These are phyloP conservation scores for Phytopythium montanum DNA, from an alignment of 352 stramenopile genomes.

Conservation along the genomic window DNA sequence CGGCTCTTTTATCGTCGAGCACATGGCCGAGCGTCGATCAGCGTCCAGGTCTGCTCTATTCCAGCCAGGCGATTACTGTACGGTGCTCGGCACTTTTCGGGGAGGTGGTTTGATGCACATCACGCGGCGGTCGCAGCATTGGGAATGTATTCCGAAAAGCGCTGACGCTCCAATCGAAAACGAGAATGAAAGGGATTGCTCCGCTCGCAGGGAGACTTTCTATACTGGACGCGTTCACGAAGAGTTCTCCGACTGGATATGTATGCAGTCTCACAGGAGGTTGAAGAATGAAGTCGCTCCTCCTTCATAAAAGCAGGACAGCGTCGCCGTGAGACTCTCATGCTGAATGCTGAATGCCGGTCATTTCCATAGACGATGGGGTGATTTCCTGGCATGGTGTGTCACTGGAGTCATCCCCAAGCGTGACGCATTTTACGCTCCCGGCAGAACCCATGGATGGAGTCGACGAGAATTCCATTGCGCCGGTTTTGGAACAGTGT, in stretches of 20 bases:
- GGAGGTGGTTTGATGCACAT: background rate
- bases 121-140: background rate
- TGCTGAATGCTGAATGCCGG: too few species aligned
- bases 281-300: slow-evolving; percentile 6
- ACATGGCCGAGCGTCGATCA: too few species aligned
- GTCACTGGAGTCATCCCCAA: too few species aligned
- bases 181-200: background rate
- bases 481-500: background rate
- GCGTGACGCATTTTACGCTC: background rate
- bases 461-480: background rate
- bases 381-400: too few species aligned
- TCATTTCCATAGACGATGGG: background rate
- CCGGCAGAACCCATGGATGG: background rate
- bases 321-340: too few species aligned
- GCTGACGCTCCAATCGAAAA: background rate
- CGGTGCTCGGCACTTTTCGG: background rate
- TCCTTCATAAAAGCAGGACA: background rate
- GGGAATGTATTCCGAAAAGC: too few species aligned
- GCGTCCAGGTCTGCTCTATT: background rate
- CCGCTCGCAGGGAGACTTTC: background rate
- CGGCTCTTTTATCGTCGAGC: slow-evolving; percentile 4
- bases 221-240: background rate
- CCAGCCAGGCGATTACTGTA: too few species aligned
- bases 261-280: background rate
- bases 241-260: too few species aligned